Conservation (phyloP, 192 early-diverging fungal genomes). For the Coemansia furcata region DNA sequence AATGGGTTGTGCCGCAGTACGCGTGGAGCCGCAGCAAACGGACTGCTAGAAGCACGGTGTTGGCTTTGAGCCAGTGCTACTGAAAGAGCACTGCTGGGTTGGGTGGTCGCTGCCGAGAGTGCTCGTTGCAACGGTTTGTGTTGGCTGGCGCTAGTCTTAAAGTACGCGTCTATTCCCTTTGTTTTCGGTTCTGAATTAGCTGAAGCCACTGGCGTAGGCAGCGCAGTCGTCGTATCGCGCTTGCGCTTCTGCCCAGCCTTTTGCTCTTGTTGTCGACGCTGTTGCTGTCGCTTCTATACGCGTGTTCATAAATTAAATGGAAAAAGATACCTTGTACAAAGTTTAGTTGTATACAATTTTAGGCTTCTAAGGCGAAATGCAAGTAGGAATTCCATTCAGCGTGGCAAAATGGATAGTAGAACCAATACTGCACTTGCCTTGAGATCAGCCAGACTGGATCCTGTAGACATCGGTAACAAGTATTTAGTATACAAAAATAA, state of each 20-base stretch:
- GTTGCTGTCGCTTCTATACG: conserved; percentile 36
- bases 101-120: not conserved
- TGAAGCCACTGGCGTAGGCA: not conserved
- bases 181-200: conserved; percentile 1
- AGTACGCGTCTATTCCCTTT: conserved; percentile 13
- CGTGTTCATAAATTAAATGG: not conserved
- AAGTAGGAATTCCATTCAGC: not conserved
- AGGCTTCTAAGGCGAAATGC: not conserved
- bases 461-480: conserved; percentile 1
- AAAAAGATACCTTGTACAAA: not conserved
- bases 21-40: conserved; percentile 43
- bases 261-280: conserved; percentile 23
- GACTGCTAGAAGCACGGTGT: not conserved
- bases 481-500: not conserved
- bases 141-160: not conserved
- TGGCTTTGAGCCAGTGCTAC: not conserved
- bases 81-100: not conserved
- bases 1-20: conserved; percentile 32
- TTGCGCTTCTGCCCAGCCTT: conserved; percentile 26
- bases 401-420: not conserved
- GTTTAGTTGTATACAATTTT: not conserved
- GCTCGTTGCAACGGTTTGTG: not conserved
- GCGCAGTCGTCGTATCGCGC: conserved; percentile 9
- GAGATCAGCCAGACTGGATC: conserved; percentile 27
- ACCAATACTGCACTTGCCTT: conserved; percentile 11